These are phyloP conservation scores for Candida parachauliodes DNA, from an alignment of 805 yeast genomes.

Conservation along the genomic window DNA sequence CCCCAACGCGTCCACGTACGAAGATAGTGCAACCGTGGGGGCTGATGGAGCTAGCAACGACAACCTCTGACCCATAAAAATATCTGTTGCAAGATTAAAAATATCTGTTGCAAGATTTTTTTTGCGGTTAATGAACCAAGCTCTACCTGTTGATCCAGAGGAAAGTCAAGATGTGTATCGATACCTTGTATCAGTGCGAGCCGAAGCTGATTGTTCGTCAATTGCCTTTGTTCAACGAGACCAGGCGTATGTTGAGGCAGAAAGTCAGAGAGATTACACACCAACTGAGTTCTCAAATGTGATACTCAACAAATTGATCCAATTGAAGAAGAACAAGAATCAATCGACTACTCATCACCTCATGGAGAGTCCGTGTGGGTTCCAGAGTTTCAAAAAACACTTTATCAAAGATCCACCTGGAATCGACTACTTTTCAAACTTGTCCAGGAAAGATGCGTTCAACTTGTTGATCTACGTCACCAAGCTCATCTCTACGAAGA, in stretches of 20 bases:
- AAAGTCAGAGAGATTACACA: not conserved
- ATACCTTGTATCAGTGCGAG: slow-evolving; percentile 27
- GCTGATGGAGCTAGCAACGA: slow-evolving; percentile 87
- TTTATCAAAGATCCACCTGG: slow-evolving; percentile 30
- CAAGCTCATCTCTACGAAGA: slow-evolving; percentile 33
- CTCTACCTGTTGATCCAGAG: slow-evolving; percentile 3
- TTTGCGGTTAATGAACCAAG: slow-evolving; percentile 8
- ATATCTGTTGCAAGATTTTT: no score
- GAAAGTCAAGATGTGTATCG: slow-evolving; percentile 4
- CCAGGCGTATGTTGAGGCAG: not conserved
- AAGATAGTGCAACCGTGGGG: slow-evolving; percentile 86
- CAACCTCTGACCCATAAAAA: slow-evolving; percentile 85
- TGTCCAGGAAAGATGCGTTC: slow-evolving; percentile 31
- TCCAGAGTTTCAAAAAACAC: not conserved
- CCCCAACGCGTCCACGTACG: slow-evolving; percentile 78
- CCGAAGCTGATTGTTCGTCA: slow-evolving; percentile 26
- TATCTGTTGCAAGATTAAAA: not conserved
- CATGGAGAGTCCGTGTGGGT: not conserved
- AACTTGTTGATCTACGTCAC: slow-evolving; percentile 33
- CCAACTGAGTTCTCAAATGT: slow-evolving; percentile 10
- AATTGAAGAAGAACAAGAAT: not conserved
- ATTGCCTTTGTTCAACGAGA: not conserved
- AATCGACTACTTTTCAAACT: slow-evolving; percentile 15
- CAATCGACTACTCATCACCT: not conserved
- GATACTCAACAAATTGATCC: slow-evolving; percentile 9